phyloP scores from a whole-genome alignment of 345 rosid genomes.

The Anacardium occidentale region DNA sequence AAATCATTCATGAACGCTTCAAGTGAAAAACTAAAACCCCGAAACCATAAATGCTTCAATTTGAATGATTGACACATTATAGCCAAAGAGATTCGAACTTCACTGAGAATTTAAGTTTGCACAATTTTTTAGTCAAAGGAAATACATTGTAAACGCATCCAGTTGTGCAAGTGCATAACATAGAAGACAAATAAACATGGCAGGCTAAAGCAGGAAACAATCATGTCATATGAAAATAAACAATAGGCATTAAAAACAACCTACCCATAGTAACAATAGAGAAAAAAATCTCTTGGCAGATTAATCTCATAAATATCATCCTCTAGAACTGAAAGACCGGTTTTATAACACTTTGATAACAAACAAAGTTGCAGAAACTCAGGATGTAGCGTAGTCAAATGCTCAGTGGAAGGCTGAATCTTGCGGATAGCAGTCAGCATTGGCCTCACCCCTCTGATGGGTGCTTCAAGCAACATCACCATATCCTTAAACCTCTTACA shows the following conservation, averaged over 20 bases:
- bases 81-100: background rate
- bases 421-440: conserved; percentile 68
- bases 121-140: background rate
- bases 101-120: background rate
- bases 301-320: conserved; percentile 88
- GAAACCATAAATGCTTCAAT: background rate
- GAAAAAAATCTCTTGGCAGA: conserved; percentile 84
- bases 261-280: conserved; percentile 92
- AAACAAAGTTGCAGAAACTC: conserved; percentile 87
- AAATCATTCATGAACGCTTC: background rate
- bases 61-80: background rate
- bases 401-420: conserved; percentile 67
- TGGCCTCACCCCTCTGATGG: conserved; percentile 73
- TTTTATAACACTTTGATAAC: conserved; percentile 68
- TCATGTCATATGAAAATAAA: conserved; percentile 4
- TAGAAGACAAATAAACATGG: background rate
- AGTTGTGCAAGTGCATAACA: background rate
- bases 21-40: background rate
- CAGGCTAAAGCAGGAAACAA: background rate
- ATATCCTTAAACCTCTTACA: conserved; percentile 85
- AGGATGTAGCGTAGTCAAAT: conserved; percentile 86
- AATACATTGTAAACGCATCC: background rate
- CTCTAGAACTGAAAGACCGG: conserved; percentile 72
- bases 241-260: conserved; percentile 29
- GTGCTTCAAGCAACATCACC: conserved; percentile 57